Conservation (phyloP, 2,329 filamentous ascomycete species). For the Colletotrichum sp. region DNA sequence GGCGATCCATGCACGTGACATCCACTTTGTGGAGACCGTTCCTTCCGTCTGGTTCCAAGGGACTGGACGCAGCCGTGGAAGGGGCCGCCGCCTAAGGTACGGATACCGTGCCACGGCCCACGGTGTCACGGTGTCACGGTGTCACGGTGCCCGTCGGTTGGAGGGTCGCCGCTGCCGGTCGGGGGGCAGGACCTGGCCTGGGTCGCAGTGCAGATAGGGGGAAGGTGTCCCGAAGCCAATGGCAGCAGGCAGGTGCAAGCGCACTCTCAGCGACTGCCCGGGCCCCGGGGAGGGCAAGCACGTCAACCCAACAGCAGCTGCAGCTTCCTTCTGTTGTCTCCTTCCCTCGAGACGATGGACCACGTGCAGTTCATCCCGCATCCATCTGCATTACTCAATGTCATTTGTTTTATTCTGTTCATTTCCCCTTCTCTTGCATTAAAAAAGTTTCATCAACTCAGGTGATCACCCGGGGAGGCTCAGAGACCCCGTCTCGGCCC, state of each 20-base stretch:
- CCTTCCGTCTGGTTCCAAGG: not conserved
- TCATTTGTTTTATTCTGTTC: not conserved
- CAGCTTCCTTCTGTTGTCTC: not conserved
- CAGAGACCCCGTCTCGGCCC: not conserved
- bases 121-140: not conserved
- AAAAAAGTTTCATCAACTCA: not conserved
- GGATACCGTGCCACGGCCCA: not conserved
- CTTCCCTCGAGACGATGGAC: not conserved
- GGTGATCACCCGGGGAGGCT: not conserved
- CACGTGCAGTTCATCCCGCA: not conserved
- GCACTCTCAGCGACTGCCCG: not conserved
- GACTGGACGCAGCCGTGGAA: not conserved
- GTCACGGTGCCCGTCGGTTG: not conserved
- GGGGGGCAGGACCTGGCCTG: not conserved
- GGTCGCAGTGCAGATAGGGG: not conserved
- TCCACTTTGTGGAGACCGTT: not conserved
- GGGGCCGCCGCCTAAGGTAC: not conserved
- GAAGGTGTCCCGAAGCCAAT: not conserved
- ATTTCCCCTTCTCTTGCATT: not conserved
- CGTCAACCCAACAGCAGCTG: not conserved
- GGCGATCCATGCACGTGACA: not conserved
- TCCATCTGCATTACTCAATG: not conserved
- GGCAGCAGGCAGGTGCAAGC: not conserved
- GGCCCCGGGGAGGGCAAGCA: not conserved
- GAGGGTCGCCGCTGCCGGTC: not conserved